Base-by-base conservation (phyloP, 2,329 filamentous ascomycete genomes). In the Aspergillus neoniger region DNA sequence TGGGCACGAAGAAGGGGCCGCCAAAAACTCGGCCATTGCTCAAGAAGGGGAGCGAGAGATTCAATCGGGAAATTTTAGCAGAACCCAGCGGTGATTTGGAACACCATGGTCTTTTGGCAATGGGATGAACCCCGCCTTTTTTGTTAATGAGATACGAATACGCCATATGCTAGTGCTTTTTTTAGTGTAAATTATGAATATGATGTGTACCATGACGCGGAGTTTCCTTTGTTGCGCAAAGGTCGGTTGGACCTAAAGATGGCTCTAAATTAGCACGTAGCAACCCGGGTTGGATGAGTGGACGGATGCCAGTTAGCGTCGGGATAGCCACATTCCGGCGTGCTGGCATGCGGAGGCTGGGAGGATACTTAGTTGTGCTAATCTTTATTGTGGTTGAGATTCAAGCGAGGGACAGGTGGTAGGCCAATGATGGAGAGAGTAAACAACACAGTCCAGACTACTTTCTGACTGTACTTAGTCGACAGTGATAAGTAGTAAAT, bases 11-110 rank as follows among this genome's bases (percentile, higher is more conserved):
- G 70, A 78, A 28, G 72, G 74, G 5, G 73, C 69, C 1, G 67
- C 64, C 14, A 73, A 73, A 60, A 79, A 80, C 57, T 68, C 74
- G 15, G 69, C 65, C 8, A 76, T 79, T 65, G 72, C 75, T 1
- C 62, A 68, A 9, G 66, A 70, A 32, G 78, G 77, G 1, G 72
- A 76, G 55, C 61, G 65, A 9, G 75, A 79, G 65, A 71, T 77
- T 9, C 64, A 57, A 15, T 61, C 72, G 12, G 71, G 74, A 2
- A 55, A 69, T n/a, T 74, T 77, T 58, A 17, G 43, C 59, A 17
- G 48, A 17, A n/a, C 23, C 15, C 17, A 28, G 53, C 39, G 43
- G 25, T 55, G 53, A 55, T 44, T 44, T 5, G 14, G 51, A 53
- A 53, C 39, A 36, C 19, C 41, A 53, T 21, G 38, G 28, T 14